A percentile compares a stretch with the other conserved stretches of the same genome.
Conservation (phyloP, 106 monocot genomes). For the Dioscorea dumetorum region DNA sequence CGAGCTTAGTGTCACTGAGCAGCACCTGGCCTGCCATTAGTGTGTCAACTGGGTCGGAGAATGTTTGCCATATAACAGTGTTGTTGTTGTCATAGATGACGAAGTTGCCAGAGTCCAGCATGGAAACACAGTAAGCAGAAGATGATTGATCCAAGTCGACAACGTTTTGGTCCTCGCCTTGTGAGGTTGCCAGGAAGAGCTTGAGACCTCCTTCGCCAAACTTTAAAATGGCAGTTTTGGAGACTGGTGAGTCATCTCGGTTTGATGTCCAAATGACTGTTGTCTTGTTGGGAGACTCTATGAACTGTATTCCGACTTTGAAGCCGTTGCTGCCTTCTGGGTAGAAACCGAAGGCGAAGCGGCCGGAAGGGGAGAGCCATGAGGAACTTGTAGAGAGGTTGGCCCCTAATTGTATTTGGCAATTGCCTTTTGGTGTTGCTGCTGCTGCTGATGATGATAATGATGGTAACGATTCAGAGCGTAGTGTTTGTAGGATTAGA, state of each 20-base stretch:
- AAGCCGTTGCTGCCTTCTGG: background rate
- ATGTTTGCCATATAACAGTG: slow-evolving; percentile 8
- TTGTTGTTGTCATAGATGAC: slow-evolving; percentile 9
- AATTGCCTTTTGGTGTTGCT: too few species aligned
- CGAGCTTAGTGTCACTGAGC: background rate
- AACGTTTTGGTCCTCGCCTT: background rate
- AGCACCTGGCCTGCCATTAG: slow-evolving; percentile 12
- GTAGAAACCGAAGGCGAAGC: slow-evolving; percentile 21
- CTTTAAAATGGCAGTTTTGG: background rate
- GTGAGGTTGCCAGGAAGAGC: background rate
- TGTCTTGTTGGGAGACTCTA: background rate
- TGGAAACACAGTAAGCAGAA: background rate
- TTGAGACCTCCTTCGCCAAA: background rate
- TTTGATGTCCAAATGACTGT: slow-evolving; percentile 18
- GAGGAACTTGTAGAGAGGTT: too few species aligned
- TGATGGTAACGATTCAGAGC: too few species aligned
- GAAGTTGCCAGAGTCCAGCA: slow-evolving; percentile 25
- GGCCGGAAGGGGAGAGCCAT: slow-evolving; percentile 15
- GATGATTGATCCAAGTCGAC: background rate
- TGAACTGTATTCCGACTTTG: slow-evolving; percentile 7
- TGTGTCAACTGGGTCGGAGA: slow-evolving; percentile 14
- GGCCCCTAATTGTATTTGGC: too few species aligned
- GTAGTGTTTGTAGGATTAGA: too few species aligned
- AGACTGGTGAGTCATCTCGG: slow-evolving; percentile 2
- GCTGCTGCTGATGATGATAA: too few species aligned